Percentiles rank a stretch among this genome's conserved stretches.
These are phyloP conservation scores for Chlorella ohadii DNA, from an alignment of 139 green algal genomes.

Conservation along the genomic window DNA sequence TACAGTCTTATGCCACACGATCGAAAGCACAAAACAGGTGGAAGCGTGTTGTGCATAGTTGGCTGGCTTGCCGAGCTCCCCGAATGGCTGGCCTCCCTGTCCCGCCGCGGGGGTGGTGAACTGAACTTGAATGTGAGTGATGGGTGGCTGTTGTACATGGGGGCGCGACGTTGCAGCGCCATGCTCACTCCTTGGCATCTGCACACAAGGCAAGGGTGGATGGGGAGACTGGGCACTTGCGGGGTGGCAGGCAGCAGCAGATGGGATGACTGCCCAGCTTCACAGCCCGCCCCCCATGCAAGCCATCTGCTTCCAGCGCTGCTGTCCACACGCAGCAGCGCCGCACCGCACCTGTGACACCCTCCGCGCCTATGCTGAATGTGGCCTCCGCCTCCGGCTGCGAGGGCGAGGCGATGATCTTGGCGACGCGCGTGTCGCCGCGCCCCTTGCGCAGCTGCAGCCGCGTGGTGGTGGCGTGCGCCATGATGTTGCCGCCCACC, in stretches of 20 bases:
- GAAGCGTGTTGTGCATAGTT: too few species aligned
- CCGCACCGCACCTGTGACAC: slow-evolving; percentile 57
- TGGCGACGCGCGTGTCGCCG: slow-evolving; percentile 82
- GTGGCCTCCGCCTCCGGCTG: slow-evolving; percentile 94
- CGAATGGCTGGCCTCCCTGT: too few species aligned
- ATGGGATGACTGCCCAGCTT: too few species aligned
- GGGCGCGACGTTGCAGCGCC: not conserved
- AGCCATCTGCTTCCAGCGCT: not conserved
- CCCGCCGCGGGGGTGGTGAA: too few species aligned
- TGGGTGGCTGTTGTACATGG: not conserved
- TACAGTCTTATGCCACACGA: too few species aligned
- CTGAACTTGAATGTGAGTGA: too few species aligned
- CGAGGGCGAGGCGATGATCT: slow-evolving; percentile 91
- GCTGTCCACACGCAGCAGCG: too few species aligned
- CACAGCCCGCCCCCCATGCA: too few species aligned
- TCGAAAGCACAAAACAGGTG: too few species aligned
- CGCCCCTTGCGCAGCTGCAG: slow-evolving; percentile 93
- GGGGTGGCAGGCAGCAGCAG: too few species aligned
- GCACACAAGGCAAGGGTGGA: not conserved
- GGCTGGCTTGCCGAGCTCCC: too few species aligned
- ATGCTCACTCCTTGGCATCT: slow-evolving; percentile 87
- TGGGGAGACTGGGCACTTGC: too few species aligned
- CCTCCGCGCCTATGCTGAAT: slow-evolving; percentile 88
- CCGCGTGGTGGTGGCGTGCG: slow-evolving; percentile 98
- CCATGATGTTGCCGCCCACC: slow-evolving; percentile 99